Conservation (phyloP, 208 protist genomes). For the Crithidia expoeki region DNA sequence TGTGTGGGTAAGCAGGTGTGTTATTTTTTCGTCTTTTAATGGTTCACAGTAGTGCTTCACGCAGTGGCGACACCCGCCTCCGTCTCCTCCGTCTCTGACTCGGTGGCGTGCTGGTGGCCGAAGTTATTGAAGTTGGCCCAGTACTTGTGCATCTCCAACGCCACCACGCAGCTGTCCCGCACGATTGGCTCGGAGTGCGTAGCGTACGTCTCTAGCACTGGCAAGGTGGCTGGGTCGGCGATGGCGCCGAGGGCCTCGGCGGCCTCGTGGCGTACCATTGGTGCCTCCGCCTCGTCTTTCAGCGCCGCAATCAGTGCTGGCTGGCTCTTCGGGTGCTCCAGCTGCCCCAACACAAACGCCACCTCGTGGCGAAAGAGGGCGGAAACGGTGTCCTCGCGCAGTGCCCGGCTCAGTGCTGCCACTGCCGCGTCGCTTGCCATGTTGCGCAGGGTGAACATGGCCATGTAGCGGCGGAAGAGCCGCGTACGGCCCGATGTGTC, state of each 20-base stretch:
- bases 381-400: constrained; percentile 84
- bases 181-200: constrained; percentile 81
- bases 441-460: constrained; percentile 96
- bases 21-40: too few relatives aligned
- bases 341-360: constrained; percentile 97
- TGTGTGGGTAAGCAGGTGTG: too few relatives aligned
- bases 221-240: constrained; percentile 71
- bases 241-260: constrained; percentile 98
- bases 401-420: constrained; percentile 78
- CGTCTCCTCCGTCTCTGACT: constrained; percentile 11
- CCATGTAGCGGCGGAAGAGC: constrained; percentile 95
- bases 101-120: constrained; percentile 17
- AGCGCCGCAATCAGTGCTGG: constrained; percentile 71
- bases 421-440: constrained; percentile 71
- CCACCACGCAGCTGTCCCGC: constrained; percentile 84
- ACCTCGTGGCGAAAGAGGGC: constrained; percentile 98
- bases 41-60: too few relatives aligned
- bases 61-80: too few relatives aligned
- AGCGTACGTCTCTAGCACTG: constrained; percentile 67
- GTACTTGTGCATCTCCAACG: constrained; percentile 89
- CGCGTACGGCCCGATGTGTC: constrained; percentile 65
- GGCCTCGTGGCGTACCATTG: constrained; percentile 98
- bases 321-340: constrained; percentile 87
- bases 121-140: constrained; percentile 80
- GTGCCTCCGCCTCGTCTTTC: constrained; percentile 84